Evolutionary conservation across 352 stramenopile species (phyloP).

Genomic region (Phytophthora pseudosyringae): DNA sequence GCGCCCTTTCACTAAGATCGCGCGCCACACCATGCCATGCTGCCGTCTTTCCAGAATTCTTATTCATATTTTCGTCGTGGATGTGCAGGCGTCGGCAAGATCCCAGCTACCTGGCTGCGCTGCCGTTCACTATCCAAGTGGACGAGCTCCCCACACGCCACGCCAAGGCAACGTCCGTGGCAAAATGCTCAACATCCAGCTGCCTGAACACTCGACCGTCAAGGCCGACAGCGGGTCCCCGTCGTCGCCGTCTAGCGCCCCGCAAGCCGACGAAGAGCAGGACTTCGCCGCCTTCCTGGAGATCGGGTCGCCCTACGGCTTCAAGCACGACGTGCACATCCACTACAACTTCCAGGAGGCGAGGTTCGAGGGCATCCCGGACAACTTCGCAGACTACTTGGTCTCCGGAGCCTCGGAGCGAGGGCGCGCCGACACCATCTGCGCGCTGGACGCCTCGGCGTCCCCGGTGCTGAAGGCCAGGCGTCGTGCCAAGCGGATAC

Average conservation of each 20-base stretch:
- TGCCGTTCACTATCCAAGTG: slow-evolving; percentile 34
- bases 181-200: slow-evolving; percentile 54
- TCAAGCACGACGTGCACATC: slow-evolving; percentile 87
- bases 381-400: slow-evolving; percentile 84
- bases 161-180: neutral
- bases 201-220: slow-evolving; percentile 37
- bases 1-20: slow-evolving; percentile 35
- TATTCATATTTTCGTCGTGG: slow-evolving; percentile 32
- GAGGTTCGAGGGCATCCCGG: slow-evolving; percentile 85
- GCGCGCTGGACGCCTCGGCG: slow-evolving; percentile 8
- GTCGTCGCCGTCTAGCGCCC: slow-evolving; percentile 34
- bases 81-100: slow-evolving; percentile 19
- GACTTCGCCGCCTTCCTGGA: slow-evolving; percentile 46
- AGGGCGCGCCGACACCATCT: slow-evolving; percentile 30
- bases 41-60: slow-evolving; percentile 31
- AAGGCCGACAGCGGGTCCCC: slow-evolving; percentile 42
- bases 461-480: slow-evolving; percentile 17
- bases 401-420: slow-evolving; percentile 33
- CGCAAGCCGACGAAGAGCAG: slow-evolving; percentile 36
- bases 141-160: slow-evolving; percentile 11
- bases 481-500: slow-evolving; percentile 39
- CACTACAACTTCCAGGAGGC: slow-evolving; percentile 88
- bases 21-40: neutral
- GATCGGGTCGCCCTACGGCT: slow-evolving; percentile 78
- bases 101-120: slow-evolving; percentile 1